Base-by-base conservation (phyloP, 1,284 basidiomycete genomes). In the Pterula multifida region DNA sequence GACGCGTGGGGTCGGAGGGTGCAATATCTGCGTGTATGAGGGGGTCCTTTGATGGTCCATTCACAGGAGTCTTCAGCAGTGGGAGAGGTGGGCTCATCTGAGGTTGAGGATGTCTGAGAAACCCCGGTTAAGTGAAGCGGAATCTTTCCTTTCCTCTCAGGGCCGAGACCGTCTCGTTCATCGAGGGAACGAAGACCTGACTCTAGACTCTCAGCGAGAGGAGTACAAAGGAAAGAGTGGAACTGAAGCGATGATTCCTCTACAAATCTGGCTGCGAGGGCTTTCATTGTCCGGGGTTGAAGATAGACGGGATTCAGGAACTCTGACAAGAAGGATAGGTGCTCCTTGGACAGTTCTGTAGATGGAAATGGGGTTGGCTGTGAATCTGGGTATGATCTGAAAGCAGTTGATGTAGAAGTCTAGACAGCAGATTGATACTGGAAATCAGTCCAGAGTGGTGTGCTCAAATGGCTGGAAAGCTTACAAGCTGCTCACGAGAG, bases 291-390 rank as follows among this genome's bases (percentile, higher is more conserved):
- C 55, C 84, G 79, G 1, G 79, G 70, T 52, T 88, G 82, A 47
- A 98, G 80, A 67, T 98, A 98, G 25, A 88, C 85, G 3, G 92
- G 89, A 63, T 96, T 92, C 52, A 98, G 72, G 70, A 85, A 97
- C 57, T 82, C 76, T 35, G 78, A 73, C 52, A 93, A 81, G 73
- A 88, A 89, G 26, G 76, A 68, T 32, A 76, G 60, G 58, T 90
- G 73, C 36, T 76, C 72, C 26, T 77, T 68, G 0, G 79, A 78
- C 46, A 93, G 78, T 26, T 70, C 70, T 19, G 63, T 54, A 11
- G 56, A 54, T 45, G 50, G 39, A 42, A 45, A 12, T n/a, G 28
- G 25, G 46, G 51, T n/a, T 51, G 48, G 22, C 24, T 36, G 60
- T 55, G 6, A 55, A 57, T 71, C 61, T 47, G 81, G 64, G 65